Base-by-base conservation (phyloP, 1,284 basidiomycete genomes). In the Erythrobasidium hasegawianum region DNA sequence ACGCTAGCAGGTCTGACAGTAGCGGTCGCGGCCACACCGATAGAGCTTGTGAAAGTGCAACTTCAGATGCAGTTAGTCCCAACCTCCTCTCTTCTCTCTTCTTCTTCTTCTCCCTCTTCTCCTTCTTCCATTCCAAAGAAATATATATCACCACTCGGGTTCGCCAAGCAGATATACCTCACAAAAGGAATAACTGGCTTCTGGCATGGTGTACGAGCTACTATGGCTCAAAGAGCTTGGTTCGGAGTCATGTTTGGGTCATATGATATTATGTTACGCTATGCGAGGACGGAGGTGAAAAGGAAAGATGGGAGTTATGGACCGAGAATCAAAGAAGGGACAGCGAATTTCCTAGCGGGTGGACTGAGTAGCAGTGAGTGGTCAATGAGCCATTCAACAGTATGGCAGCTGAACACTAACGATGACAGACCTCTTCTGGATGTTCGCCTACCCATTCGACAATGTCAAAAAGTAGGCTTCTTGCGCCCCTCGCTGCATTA, bases 1-100 rank as follows among this genome's bases (percentile, higher is more conserved):
- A 75, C 88, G n/a, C 81, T 84, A 71, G 88, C 88, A 5, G 88
- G 88, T 2, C 81, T 83, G 76, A 90, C 88, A 2, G 89, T 87
- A 81, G 85, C 75, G 54, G 71, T 86, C 20, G 77, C 89, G 24
- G 85, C 86, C 1, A 87, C 86, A 1, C 88, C 88, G 0, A 81
- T 89, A 53, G 88, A 89, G 73, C 81, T 84, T 58, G 76, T 88
- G 62, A 71, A 77, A 85, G 87, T 89, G 50, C 88, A 88, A 73
- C 80, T 90, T 16, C 88, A 89, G 75, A 81, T 90, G 73, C 88
- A 90, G 73, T 81, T 81, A 18, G 83, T 87, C 75, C 80, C 82
- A 61, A 77, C 80, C 40, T 75, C 79, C 14, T 73, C 68, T n/a
- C 59, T 72, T 49, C 78, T 40, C 72, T 47, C 43, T 16, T 47